These are phyloP conservation scores for Phylloboletellus chloephorus DNA, from an alignment of 1,284 basidiomycete species.

Conservation along the genomic window DNA sequence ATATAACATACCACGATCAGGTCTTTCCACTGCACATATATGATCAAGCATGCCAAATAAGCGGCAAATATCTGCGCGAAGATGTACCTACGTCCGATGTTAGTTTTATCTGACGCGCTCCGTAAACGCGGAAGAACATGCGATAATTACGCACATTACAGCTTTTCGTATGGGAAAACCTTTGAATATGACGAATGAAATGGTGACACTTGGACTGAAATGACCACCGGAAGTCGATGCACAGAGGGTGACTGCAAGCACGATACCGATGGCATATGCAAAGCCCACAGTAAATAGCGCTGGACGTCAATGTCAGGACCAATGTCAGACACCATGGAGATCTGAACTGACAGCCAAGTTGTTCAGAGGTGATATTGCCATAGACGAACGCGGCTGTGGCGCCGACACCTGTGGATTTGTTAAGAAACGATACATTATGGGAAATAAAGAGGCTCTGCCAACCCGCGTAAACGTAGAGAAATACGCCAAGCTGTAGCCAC, in stretches of 20 bases:
- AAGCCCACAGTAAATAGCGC: slow-evolving; percentile 59
- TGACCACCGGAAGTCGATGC: slow-evolving; percentile 57
- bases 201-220: slow-evolving; percentile 58
- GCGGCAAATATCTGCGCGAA: slow-evolving; percentile 57
- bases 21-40: slow-evolving; percentile 59
- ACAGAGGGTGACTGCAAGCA: slow-evolving; percentile 53
- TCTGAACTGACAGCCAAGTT: slow-evolving; percentile 46
- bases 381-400: slow-evolving; percentile 52
- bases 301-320: slow-evolving; percentile 24
- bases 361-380: slow-evolving; percentile 42
- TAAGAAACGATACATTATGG: neutral
- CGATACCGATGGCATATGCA: slow-evolving; percentile 58
- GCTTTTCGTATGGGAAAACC: slow-evolving; percentile 55
- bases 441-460: slow-evolving; percentile 8
- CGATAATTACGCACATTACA: slow-evolving; percentile 36
- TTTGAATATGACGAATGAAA: slow-evolving; percentile 48
- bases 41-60: slow-evolving; percentile 53
- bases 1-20: slow-evolving; percentile 36
- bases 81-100: slow-evolving; percentile 45
- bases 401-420: slow-evolving; percentile 44
- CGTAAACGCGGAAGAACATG: neutral
- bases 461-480: slow-evolving; percentile 54
- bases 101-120: slow-evolving; percentile 3
- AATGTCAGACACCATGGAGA: neutral
- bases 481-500: slow-evolving; percentile 38